A percentile compares a stretch with the other conserved stretches of the same genome.
phyloP scores from a whole-genome alignment of 2,329 filamentous ascomycete species.

The Penicillium decumbens region DNA sequence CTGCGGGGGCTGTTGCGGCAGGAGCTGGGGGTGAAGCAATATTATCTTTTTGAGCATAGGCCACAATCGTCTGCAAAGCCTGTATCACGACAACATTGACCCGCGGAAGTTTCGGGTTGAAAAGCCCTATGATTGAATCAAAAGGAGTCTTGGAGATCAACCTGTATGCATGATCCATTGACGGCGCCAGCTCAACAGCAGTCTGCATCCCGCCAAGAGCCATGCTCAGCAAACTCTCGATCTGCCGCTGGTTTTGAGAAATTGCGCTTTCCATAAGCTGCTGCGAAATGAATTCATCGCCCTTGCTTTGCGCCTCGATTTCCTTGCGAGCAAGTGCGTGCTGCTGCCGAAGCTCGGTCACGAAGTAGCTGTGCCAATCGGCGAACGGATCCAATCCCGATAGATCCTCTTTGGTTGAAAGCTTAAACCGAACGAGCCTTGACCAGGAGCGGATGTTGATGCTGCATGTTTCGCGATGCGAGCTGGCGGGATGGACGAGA shows the following conservation, averaged over 20 bases:
- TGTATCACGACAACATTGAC: constrained; percentile 47
- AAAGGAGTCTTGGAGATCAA: constrained; percentile 46
- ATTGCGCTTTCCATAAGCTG: constrained; percentile 51
- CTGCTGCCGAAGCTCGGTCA: constrained; percentile 50
- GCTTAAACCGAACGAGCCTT: constrained; percentile 54
- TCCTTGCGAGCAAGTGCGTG: constrained; percentile 55
- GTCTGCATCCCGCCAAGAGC: constrained; percentile 49
- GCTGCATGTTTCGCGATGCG: constrained; percentile 57
- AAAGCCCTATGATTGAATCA: constrained; percentile 48
- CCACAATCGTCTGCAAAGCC: constrained; percentile 46
- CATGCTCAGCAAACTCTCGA: constrained; percentile 52
- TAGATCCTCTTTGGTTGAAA: constrained; percentile 49
- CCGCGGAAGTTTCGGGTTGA: constrained; percentile 46
- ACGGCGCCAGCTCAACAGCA: constrained; percentile 43
- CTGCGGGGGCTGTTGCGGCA: constrained; percentile 16
- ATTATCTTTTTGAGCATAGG: constrained; percentile 37
- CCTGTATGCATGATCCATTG: constrained; percentile 38
- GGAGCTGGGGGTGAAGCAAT: constrained; percentile 16
- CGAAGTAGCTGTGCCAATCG: constrained; percentile 53
- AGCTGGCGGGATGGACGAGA: constrained; percentile 54
- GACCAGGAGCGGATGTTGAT: constrained; percentile 57
- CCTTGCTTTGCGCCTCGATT: constrained; percentile 50
- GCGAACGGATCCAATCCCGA: constrained; percentile 47
- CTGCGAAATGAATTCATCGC: constrained; percentile 40
- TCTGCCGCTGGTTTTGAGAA: constrained; percentile 53